These are phyloP conservation scores for Ogataea methanolica DNA, from an alignment of 805 yeast genomes.

Conservation along the genomic window DNA sequence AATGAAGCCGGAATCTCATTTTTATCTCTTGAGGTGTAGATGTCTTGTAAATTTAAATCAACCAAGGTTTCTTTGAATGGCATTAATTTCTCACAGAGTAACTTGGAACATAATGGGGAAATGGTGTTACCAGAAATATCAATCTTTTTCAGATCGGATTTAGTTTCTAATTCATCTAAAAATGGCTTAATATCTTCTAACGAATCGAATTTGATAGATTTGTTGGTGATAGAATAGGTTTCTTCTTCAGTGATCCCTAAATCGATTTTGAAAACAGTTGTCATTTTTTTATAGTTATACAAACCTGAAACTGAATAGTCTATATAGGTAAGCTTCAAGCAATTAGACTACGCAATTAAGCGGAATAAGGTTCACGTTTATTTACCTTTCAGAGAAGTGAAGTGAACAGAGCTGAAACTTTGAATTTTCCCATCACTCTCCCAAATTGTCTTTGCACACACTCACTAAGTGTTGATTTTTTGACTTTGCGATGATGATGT, in stretches of 20 bases:
- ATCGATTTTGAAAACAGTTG: slow-evolving; percentile 30
- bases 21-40: slow-evolving; percentile 90
- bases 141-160: slow-evolving; percentile 43
- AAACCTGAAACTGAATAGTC: background rate
- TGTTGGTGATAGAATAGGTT: slow-evolving; percentile 63
- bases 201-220: slow-evolving; percentile 71
- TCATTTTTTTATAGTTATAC: slow-evolving; percentile 19
- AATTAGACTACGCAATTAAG: background rate
- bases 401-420: too few relatives aligned
- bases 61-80: slow-evolving; percentile 40
- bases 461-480: background rate
- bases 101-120: slow-evolving; percentile 82
- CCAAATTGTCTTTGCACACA: background rate
- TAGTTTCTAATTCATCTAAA: slow-evolving; percentile 47
- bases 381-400: background rate
- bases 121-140: slow-evolving; percentile 92
- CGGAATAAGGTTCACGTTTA: background rate
- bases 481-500: background rate
- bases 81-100: slow-evolving; percentile 55
- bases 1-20: slow-evolving; percentile 90
- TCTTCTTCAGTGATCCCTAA: slow-evolving; percentile 41
- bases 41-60: slow-evolving; percentile 82
- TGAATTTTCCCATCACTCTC: background rate
- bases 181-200: slow-evolving; percentile 70
- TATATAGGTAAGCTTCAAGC: background rate